Conservation (phyloP, 306 rosid species). For the Lathyrus tuberosus region DNA sequence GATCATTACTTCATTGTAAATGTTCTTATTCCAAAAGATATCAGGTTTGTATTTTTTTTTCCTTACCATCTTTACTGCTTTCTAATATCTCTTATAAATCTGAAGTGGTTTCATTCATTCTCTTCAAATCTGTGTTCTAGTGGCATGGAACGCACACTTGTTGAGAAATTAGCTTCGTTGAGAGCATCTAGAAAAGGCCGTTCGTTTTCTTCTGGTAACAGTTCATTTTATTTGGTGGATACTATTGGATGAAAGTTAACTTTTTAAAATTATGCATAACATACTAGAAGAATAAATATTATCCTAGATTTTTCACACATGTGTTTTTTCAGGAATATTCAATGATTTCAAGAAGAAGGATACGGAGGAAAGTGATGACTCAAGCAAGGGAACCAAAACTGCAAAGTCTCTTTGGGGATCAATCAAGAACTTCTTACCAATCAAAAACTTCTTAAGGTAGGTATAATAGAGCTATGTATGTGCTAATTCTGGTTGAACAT, state of each 20-base stretch:
- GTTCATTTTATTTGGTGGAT: constrained; percentile 20
- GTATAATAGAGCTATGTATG: constrained; percentile 29
- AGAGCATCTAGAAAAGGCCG: constrained; percentile 52
- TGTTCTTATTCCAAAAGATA: constrained; percentile 75
- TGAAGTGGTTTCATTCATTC: constrained; percentile 20
- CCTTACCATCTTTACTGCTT: constrained; percentile 16
- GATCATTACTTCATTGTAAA: constrained; percentile 84
- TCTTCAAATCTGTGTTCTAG: constrained; percentile 47
- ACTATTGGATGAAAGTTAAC: too few relatives aligned
- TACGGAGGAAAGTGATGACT: constrained; percentile 31
- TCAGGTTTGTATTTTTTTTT: constrained; percentile 57
- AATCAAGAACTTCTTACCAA: constrained; percentile 58
- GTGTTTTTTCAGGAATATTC: constrained; percentile 42
- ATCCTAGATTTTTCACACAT: constrained; percentile 14
- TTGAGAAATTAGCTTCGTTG: constrained; percentile 68
- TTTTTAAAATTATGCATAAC: constrained; percentile 20
- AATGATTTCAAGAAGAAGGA: constrained; percentile 38
- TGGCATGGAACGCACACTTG: constrained; percentile 59
- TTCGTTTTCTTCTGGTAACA: constrained; percentile 51
- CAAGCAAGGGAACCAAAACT: constrained; percentile 44
- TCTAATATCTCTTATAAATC: constrained; percentile 1
- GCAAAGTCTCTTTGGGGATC: constrained; percentile 60
- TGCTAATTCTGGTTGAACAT: constrained; percentile 15
- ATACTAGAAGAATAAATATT: background rate
- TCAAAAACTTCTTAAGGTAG: constrained; percentile 72